These are phyloP conservation scores for Bjerkandera adusta DNA, from an alignment of 1,284 basidiomycete species.

Conservation along the genomic window DNA sequence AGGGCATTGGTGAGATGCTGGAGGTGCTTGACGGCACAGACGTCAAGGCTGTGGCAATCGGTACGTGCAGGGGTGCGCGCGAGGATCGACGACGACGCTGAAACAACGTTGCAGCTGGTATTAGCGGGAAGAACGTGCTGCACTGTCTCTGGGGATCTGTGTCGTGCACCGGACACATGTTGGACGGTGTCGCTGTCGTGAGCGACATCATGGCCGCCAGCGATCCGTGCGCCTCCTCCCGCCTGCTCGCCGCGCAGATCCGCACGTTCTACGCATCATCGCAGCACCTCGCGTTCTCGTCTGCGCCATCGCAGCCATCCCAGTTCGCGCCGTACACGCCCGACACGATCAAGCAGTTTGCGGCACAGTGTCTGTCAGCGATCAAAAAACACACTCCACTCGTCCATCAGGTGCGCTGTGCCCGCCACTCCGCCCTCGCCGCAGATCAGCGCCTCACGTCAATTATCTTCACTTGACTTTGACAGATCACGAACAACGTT, in stretches of 20 bases:
- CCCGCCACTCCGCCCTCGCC: background rate
- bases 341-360: slow-evolving; percentile 34
- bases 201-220: slow-evolving; percentile 81
- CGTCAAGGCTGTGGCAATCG: slow-evolving; percentile 80
- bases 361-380: slow-evolving; percentile 45
- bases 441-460: background rate
- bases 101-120: slow-evolving; percentile 58
- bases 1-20: slow-evolving; percentile 67
- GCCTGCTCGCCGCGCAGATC: slow-evolving; percentile 43
- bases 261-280: slow-evolving; percentile 36
- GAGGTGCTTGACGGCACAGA: slow-evolving; percentile 58
- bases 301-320: slow-evolving; percentile 4
- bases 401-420: slow-evolving; percentile 68
- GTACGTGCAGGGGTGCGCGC: slow-evolving; percentile 39
- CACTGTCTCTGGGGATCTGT: slow-evolving; percentile 71
- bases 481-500: slow-evolving; percentile 87
- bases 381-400: slow-evolving; percentile 62
- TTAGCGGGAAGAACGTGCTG: slow-evolving; percentile 74
- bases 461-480: background rate
- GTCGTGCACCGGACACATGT: slow-evolving; percentile 48
- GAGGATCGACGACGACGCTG: background rate
- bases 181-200: slow-evolving; percentile 89
- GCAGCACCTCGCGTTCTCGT: slow-evolving; percentile 21
- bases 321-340: slow-evolving; percentile 21
- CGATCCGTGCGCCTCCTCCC: slow-evolving; percentile 61